Percentiles rank a stretch among this genome's conserved stretches.
Evolutionary conservation across 2,329 filamentous ascomycete genomes (phyloP).

Genomic region (Truncatella angustata): DNA sequence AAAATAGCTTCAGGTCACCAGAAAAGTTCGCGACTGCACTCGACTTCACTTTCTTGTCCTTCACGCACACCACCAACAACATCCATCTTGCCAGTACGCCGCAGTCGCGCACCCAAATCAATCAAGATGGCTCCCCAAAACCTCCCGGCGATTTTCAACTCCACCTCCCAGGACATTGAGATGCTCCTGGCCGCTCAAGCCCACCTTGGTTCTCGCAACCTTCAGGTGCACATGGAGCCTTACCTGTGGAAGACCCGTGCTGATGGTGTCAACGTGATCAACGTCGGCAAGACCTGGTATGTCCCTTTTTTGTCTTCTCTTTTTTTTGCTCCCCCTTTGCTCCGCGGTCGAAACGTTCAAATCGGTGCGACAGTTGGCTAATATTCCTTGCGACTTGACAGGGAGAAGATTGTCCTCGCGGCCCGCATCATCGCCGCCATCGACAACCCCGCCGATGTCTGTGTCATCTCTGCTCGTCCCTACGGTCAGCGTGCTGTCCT

Average conservation of each 20-base stretch:
- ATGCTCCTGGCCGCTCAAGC: slow-evolving; percentile 96
- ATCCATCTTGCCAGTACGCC: slow-evolving; percentile 1
- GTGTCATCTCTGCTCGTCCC: slow-evolving; percentile 98
- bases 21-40: slow-evolving; percentile 4
- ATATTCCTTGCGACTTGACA: slow-evolving; percentile 39
- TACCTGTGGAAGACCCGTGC: slow-evolving; percentile 99
- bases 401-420: slow-evolving; percentile 99
- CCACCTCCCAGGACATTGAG: slow-evolving; percentile 98
- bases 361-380: slow-evolving; percentile 13
- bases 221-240: slow-evolving; percentile 99
- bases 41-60: slow-evolving; percentile 23
- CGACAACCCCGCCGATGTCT: slow-evolving; percentile 99
- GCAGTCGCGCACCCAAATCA: slow-evolving; percentile 27
- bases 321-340: background rate
- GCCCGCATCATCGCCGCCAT: slow-evolving; percentile 98
- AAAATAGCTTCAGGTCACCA: slow-evolving; percentile 5
- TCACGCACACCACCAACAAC: slow-evolving; percentile 19
- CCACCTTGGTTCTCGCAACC: slow-evolving; percentile 98
- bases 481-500: slow-evolving; percentile 99
- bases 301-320: slow-evolving; percentile 29
- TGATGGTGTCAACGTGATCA: slow-evolving; percentile 97
- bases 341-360: too few relatives aligned
- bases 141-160: slow-evolving; percentile 93
- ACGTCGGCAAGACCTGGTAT: slow-evolving; percentile 99
- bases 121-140: slow-evolving; percentile 93